These are phyloP conservation scores for Thelonectria olida DNA, from an alignment of 2,329 filamentous ascomycete species.

Conservation along the genomic window DNA sequence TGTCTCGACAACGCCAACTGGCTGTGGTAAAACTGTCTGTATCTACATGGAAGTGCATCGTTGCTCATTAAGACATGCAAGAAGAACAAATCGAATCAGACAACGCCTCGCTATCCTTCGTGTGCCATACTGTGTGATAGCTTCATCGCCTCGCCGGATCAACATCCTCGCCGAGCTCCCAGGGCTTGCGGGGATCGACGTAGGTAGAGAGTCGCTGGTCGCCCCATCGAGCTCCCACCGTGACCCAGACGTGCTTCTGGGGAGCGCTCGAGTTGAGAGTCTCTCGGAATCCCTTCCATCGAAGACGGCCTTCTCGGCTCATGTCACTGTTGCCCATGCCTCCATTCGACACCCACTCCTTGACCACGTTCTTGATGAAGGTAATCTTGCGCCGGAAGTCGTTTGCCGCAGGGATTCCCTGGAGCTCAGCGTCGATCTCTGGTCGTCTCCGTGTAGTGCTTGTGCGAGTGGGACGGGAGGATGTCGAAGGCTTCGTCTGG, in stretches of 20 bases:
- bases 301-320: conserved; percentile 61
- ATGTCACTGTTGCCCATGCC: conserved; percentile 75
- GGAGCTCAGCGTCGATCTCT: conserved; percentile 67
- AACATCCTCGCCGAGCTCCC: conserved; percentile 63
- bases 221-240: conserved; percentile 70
- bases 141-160: conserved; percentile 47
- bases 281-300: conserved; percentile 69
- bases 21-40: conserved; percentile 27
- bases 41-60: conserved; percentile 39
- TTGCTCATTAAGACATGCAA: conserved; percentile 39
- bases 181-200: conserved; percentile 64
- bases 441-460: conserved; percentile 63
- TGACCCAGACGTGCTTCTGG: conserved; percentile 74
- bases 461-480: conserved; percentile 51
- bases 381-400: conserved; percentile 77
- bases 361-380: conserved; percentile 74
- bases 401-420: conserved; percentile 75
- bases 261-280: conserved; percentile 59
- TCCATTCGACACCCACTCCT: conserved; percentile 75
- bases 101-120: conserved; percentile 33
- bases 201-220: conserved; percentile 64
- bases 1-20: conserved; percentile 33
- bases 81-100: conserved; percentile 32
- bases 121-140: conserved; percentile 1
- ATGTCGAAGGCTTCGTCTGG: conserved; percentile 54